phyloP scores from a whole-genome alignment of 83 land plant genomes.

The Picea mariana region DNA sequence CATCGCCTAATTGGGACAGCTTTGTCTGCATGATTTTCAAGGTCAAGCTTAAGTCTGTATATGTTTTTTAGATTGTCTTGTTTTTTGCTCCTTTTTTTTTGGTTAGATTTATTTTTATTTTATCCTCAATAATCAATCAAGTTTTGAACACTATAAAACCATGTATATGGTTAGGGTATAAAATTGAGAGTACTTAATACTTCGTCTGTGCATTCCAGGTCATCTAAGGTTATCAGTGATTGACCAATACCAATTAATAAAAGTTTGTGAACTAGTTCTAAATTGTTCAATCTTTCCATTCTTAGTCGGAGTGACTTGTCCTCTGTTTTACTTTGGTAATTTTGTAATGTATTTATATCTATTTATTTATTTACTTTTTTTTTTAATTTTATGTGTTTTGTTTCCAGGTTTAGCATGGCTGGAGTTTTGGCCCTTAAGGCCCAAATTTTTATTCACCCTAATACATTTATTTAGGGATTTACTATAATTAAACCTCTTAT shows the following conservation, averaged over 20 bases:
- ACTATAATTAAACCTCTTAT: too few relatives aligned
- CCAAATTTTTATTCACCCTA: too few relatives aligned
- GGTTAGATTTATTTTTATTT: background rate
- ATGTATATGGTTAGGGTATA: background rate
- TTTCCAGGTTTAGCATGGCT: too few relatives aligned
- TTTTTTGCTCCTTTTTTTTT: background rate
- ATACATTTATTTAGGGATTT: too few relatives aligned
- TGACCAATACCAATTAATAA: background rate
- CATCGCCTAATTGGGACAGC: slow-evolving; percentile 49
- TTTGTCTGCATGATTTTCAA: slow-evolving; percentile 64
- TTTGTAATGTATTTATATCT: too few relatives aligned
- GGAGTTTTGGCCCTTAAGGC: too few relatives aligned
- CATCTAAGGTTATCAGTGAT: background rate
- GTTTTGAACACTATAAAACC: background rate
- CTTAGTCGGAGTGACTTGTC: background rate
- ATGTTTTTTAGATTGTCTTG: background rate
- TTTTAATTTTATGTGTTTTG: too few relatives aligned
- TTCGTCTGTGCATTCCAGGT: background rate
- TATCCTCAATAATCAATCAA: background rate
- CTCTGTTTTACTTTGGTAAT: background rate
- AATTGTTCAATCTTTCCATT: background rate
- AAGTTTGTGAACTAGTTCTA: background rate
- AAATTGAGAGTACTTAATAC: background rate
- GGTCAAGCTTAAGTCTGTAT: slow-evolving; percentile 21
- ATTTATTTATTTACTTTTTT: too few relatives aligned